Evolutionary conservation across 805 yeast genomes (phyloP).

Genomic region (Sugiyamaella smithiae): DNA sequence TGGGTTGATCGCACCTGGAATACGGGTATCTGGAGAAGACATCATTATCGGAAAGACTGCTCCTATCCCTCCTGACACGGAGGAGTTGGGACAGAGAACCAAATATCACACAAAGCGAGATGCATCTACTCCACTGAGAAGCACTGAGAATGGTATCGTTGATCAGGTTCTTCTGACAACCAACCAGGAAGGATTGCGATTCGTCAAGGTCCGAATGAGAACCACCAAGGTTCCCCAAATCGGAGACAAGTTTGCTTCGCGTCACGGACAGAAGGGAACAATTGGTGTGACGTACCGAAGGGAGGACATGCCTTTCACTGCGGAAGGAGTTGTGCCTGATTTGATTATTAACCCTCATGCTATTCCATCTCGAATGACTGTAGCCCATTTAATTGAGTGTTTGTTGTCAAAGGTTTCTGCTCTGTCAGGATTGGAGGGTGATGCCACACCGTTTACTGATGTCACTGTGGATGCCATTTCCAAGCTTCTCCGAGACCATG

Average conservation of each 20-base stretch:
- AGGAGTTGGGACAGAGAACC: slow-evolving; percentile 97
- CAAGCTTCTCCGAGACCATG: slow-evolving; percentile 86
- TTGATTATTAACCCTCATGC: slow-evolving; percentile 98
- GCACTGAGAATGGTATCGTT: slow-evolving; percentile 97
- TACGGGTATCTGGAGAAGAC: slow-evolving; percentile 98
- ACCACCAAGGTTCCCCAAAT: slow-evolving; percentile 98
- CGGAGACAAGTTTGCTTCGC: slow-evolving; percentile 98
- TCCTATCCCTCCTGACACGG: slow-evolving; percentile 98
- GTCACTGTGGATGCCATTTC: slow-evolving; percentile 98
- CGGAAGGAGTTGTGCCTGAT: slow-evolving; percentile 96
- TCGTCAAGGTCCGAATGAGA: slow-evolving; percentile 98
- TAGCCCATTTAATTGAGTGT: slow-evolving; percentile 98
- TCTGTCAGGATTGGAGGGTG: slow-evolving; percentile 95
- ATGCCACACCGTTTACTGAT: slow-evolving; percentile 98
- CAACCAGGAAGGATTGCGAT: slow-evolving; percentile 96
- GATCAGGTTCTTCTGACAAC: slow-evolving; percentile 97
- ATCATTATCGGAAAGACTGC: slow-evolving; percentile 98
- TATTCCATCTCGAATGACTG: slow-evolving; percentile 99
- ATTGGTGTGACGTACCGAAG: slow-evolving; percentile 98
- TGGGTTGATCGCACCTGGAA: slow-evolving; percentile 97
- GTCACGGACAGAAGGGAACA: slow-evolving; percentile 99
- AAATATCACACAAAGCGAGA: slow-evolving; percentile 98
- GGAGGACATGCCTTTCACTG: slow-evolving; percentile 97
- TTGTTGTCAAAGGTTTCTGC: slow-evolving; percentile 92
- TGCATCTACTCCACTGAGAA: slow-evolving; percentile 95